A percentile compares a stretch with the other conserved stretches of the same genome.
Conservation (phyloP, 352 stramenopile genomes). For the Pythium utonaiense region DNA sequence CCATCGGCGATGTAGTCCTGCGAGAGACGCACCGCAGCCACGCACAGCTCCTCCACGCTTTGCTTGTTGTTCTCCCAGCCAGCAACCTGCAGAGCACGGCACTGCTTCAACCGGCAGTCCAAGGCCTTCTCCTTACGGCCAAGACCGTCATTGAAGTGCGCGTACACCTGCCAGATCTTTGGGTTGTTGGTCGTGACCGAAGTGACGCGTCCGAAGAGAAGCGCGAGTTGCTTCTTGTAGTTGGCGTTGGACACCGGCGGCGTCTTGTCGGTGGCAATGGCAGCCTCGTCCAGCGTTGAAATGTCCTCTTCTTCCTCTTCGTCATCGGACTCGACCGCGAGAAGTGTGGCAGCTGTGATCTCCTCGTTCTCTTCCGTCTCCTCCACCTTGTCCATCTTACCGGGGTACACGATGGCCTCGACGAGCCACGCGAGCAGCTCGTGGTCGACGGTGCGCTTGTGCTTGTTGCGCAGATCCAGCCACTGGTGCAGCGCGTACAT, state of each 20-base stretch:
- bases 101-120: slow-evolving; percentile 78
- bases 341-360: slow-evolving; percentile 8
- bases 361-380: slow-evolving; percentile 28
- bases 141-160: slow-evolving; percentile 72
- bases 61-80: slow-evolving; percentile 65
- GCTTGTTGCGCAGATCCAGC: slow-evolving; percentile 74
- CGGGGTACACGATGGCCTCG: slow-evolving; percentile 68
- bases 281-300: slow-evolving; percentile 44
- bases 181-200: slow-evolving; percentile 74
- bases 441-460: slow-evolving; percentile 71
- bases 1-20: slow-evolving; percentile 64
- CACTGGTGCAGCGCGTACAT: slow-evolving; percentile 85
- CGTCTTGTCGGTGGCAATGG: slow-evolving; percentile 38
- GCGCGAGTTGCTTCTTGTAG: slow-evolving; percentile 71
- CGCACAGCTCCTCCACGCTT: slow-evolving; percentile 57
- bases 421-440: slow-evolving; percentile 82
- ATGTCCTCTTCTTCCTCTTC: slow-evolving; percentile 50
- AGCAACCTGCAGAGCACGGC: slow-evolving; percentile 60
- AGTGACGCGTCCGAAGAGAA: slow-evolving; percentile 76
- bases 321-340: slow-evolving; percentile 10
- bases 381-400: slow-evolving; percentile 40
- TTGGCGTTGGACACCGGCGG: slow-evolving; percentile 52
- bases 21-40: slow-evolving; percentile 46
- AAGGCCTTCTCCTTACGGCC: slow-evolving; percentile 63
- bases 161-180: slow-evolving; percentile 83